Percentiles rank a stretch among this genome's conserved stretches.
Evolutionary conservation across 2,329 filamentous ascomycete genomes (phyloP).

Genomic region (Fusarium secorum): DNA sequence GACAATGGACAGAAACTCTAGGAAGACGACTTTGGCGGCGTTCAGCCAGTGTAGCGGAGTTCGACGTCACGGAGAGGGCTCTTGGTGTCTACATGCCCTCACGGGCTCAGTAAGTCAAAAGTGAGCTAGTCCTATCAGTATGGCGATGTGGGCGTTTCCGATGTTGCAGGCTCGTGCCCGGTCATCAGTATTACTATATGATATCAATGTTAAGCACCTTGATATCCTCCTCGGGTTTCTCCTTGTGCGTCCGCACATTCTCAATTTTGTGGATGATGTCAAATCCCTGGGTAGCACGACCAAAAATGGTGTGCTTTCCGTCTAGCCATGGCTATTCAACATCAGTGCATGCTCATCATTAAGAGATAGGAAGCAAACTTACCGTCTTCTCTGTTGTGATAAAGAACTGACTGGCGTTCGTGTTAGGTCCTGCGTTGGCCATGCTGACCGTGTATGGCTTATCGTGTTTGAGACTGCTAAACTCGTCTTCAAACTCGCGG

Average conservation of each 20-base stretch:
- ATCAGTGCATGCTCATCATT: neutral
- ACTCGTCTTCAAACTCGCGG: constrained; percentile 94
- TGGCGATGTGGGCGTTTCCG: neutral
- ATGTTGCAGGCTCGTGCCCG: neutral
- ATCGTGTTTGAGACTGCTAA: constrained; percentile 89
- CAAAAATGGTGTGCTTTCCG: constrained; percentile 95
- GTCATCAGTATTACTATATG: constrained; percentile 46
- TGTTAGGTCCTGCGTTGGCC: constrained; percentile 96
- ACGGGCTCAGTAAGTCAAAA: neutral
- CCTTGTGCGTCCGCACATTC: constrained; percentile 83
- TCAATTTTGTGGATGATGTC: constrained; percentile 98
- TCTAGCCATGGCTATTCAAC: constrained; percentile 82
- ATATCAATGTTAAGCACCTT: constrained; percentile 91
- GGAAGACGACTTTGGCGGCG: constrained; percentile 15
- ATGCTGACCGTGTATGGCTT: constrained; percentile 96
- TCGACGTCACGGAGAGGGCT: neutral
- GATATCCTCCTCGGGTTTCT: constrained; percentile 96
- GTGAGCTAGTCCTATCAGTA: neutral
- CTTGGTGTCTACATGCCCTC: neutral
- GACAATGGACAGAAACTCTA: neutral
- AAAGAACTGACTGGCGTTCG: constrained; percentile 97
- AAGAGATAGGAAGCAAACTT: constrained; percentile 47
- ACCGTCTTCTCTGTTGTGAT: constrained; percentile 97
- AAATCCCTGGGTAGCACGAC: constrained; percentile 85
- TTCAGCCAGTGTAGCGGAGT: constrained; percentile 5